Base-by-base conservation (phyloP, 2,329 filamentous ascomycete species). In the Claviceps maximensis region DNA sequence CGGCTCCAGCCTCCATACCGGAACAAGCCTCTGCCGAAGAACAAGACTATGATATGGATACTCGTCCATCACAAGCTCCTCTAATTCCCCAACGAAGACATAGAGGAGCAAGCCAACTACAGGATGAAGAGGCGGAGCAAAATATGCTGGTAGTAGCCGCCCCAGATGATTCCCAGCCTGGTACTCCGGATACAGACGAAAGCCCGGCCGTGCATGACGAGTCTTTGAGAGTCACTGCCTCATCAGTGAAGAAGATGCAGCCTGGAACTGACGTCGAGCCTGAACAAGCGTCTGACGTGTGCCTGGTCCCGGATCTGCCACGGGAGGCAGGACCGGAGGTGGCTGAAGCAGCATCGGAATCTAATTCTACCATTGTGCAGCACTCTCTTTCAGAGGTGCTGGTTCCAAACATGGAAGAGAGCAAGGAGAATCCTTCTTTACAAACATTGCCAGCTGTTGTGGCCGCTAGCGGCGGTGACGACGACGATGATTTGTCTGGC, bases 71-170 rank as follows among this genome's bases (percentile, higher is more conserved):
- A 0, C 50, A 54, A 17, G 66, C 72, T 49, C 75, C 77, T 3
- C 70, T 74, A 3, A 62, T 81, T 21, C 79, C 81, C 4, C 72
- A 70, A 19, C 64, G 72, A 47, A 66, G 71, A 42, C 66, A 70
- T 47, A 61, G 65, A 33, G 66, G 66, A 7, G 63, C 62, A 33
- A 65, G 64, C 38, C 62, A 71, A 15, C 64, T 68, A 12, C 59
- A 62, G 6, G 67, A 69, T 10, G 63, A 62, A 27, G 61, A 66
- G 8, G 63, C 62, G 1, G 73, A 74, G 7, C 77, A 83, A 54
- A 73, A 71, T 9, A 65, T 87, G 42, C 70, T 87, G 4, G 77
- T 87, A 17, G 81, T 87, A 13, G 77, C 79, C 54, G 83, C 82
- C 1, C 83, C 83, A 1, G 69, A 71, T 12, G 82, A 85, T 56